These are phyloP conservation scores for Vaccinium darrowii DNA, from an alignment of 148 eudicot genomes.

Conservation along the genomic window DNA sequence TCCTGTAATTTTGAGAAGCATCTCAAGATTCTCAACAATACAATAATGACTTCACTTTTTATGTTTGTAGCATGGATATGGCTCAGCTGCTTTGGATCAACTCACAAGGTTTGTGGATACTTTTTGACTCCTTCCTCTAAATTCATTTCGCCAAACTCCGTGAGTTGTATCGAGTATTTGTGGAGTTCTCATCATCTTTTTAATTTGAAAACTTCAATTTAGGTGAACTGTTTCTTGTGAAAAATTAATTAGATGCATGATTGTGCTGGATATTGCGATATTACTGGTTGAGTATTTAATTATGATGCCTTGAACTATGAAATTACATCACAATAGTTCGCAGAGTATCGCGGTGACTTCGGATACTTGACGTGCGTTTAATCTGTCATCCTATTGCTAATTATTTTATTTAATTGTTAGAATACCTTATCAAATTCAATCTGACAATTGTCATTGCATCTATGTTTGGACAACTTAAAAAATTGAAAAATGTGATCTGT, in stretches of 20 bases:
- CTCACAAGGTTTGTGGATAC: slow-evolving; percentile 50
- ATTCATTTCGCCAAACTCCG: neutral
- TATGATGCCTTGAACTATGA: too few relatives aligned
- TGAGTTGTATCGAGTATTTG: neutral
- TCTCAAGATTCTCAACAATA: neutral
- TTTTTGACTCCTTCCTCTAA: neutral
- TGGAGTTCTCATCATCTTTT: too few relatives aligned
- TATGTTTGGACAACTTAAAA: neutral
- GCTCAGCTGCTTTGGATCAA: slow-evolving; percentile 75
- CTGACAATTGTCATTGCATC: neutral
- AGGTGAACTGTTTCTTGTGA: too few relatives aligned
- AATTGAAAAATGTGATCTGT: too few relatives aligned
- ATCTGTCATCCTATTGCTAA: neutral
- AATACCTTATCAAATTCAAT: neutral
- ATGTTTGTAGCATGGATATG: slow-evolving; percentile 75
- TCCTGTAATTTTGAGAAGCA: neutral
- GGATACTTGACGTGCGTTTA: too few relatives aligned
- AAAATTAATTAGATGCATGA: too few relatives aligned
- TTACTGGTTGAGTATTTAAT: too few relatives aligned
- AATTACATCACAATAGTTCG: too few relatives aligned
- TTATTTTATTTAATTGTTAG: neutral
- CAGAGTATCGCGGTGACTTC: too few relatives aligned
- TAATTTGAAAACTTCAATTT: too few relatives aligned
- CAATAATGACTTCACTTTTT: neutral
- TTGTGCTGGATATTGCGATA: too few relatives aligned